phyloP scores from a whole-genome alignment of 2,329 filamentous ascomycete genomes.

The Xylaria sp. region DNA sequence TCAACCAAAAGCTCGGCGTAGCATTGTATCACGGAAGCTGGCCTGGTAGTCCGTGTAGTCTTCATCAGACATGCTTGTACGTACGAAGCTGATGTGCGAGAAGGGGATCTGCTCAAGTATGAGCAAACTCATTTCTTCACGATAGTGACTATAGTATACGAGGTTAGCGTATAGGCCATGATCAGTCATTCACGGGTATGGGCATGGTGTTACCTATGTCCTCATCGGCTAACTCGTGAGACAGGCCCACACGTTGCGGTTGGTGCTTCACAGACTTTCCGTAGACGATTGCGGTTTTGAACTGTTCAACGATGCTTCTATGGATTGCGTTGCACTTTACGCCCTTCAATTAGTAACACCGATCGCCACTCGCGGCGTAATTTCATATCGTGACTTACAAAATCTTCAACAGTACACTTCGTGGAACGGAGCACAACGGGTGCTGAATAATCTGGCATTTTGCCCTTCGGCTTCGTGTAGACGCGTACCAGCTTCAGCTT shows the following conservation, averaged over 20 bases:
- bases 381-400: constrained; percentile 71
- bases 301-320: constrained; percentile 93
- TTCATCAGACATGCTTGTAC: constrained; percentile 29
- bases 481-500: constrained; percentile 91
- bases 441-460: constrained; percentile 88
- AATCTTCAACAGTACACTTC: constrained; percentile 93
- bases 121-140: constrained; percentile 68
- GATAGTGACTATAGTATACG: constrained; percentile 65
- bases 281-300: constrained; percentile 95
- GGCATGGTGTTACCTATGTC: constrained; percentile 79
- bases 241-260: constrained; percentile 91
- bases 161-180: constrained; percentile 44
- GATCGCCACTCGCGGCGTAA: constrained; percentile 34
- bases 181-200: constrained; percentile 25
- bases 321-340: constrained; percentile 94
- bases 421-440: constrained; percentile 88
- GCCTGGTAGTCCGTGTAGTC: constrained; percentile 36
- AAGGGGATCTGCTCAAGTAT: constrained; percentile 35
- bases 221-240: constrained; percentile 93
- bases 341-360: constrained; percentile 54
- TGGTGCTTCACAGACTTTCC: constrained; percentile 99
- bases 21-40: constrained; percentile 40
- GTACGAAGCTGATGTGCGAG: constrained; percentile 45
- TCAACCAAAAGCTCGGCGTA: constrained; percentile 42
- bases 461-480: constrained; percentile 98